Evolutionary conservation across 2,329 filamentous ascomycete genomes (phyloP), one percentile per base, ranked within the genome.

Genomic region (Arthrobotrys sinensis): DNA sequence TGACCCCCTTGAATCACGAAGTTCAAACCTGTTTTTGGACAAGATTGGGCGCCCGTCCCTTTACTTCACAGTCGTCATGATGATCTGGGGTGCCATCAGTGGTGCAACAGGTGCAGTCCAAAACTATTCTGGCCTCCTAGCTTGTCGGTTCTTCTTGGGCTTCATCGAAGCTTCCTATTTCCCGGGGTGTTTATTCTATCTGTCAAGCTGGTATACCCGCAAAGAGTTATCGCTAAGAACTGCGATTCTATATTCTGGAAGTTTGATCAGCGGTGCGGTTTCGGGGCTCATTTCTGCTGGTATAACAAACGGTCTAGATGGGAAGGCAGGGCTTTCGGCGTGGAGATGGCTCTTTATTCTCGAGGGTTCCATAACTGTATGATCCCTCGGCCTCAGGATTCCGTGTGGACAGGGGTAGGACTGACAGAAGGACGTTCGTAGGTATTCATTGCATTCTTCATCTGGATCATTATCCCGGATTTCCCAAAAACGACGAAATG

Each of bases 321-420:
- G 88, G 1, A 84, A 84, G 0, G 84, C 84, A 6, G 90, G 90
- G 0, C 84, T 90, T 1, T 84, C 86, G 1, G 89, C 90, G 3
- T 93, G 88, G 91, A 86, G 90, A 11, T 91, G 88, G 88, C 85
- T 92, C 0, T 92, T 92, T 84, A 90, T 93, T 67, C 89, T 93
- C 45, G 91, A 93, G 83, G 91, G 91, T 24, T 85, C 87, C 14
- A 86, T 91, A 75, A 93, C 91, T 0, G 85, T 80, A 73, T 40
- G 14, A 32, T 52, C 2, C n/a, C 4, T 10, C 32, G 3, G 14
- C 19, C 16, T 11, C 19, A 11, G 5, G 46, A 64, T 52, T 10
- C 10, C 8, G 6, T 8, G 2, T 12, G 32, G 14, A 28, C 16
- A 19, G 4, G 6, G 3, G 55, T 12, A 28, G 24, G 21, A 32